Base-by-base conservation (phyloP, 2,329 filamentous ascomycete species). In the Xylariales sp. region DNA sequence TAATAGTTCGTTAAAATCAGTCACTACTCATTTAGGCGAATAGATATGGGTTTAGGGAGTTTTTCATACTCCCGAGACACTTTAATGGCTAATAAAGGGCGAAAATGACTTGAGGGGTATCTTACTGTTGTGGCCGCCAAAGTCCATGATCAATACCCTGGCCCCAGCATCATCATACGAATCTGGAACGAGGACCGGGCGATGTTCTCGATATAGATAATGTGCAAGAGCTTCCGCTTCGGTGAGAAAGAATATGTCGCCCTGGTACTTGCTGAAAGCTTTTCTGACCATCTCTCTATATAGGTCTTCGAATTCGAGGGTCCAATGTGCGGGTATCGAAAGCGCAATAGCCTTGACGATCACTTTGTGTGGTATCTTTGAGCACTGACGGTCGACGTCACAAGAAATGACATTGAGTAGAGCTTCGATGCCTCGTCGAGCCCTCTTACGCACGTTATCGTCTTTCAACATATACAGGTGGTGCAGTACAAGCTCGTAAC, bases 71-170 rank as follows among this genome's bases (percentile, higher is more conserved):
- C 23, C 23, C 23, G 23, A 23, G 23, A 23, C 23, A 23, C 23
- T n/a, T n/a, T n/a, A 34, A 8, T 8, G 8, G 32, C 32, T 8
- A 34, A 8, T 34, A 34, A 5, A 8, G 32, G 8, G 3, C 5
- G 32, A 34, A 34, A 34, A 34, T 34, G 32, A 34, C 32, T 34
- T 8, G 5, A 34, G 32, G 32, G 2, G 32, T 34, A 34, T 2
- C 32, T 34, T 34, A 34, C 32, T 54, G 36, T 54, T 54, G 52
- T 54, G 52, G n/a, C 52, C 52, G 3, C 52, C 52, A 39, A 54
- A 54, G 14, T 54, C 52, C 32, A 54, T 54, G n/a, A 54, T 54
- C 9, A 54, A 23, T 2, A 54, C 52, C 23, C 39, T 39, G 16
- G 1, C 23, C 6, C 34, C n/a, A 7, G 18, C 18, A 1, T 36